Percentiles rank a stretch among this genome's conserved stretches.
phyloP scores from a whole-genome alignment of 192 early-diverging fungal genomes.

The Coemansia sp. region DNA sequence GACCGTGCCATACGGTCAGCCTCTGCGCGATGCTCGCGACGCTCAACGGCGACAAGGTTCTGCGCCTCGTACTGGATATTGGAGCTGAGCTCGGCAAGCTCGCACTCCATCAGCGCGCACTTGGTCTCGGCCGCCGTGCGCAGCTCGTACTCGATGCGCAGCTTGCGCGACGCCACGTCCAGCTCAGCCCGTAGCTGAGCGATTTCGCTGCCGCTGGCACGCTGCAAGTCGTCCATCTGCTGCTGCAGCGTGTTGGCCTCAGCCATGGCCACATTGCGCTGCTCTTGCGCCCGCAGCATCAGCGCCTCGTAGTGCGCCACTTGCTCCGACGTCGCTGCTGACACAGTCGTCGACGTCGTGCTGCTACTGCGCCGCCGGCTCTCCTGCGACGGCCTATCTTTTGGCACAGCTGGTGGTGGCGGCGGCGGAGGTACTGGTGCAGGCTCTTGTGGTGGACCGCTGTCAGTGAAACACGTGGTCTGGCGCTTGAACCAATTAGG shows the following conservation, averaged over 20 bases:
- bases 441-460: neutral
- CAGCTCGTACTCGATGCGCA: slow-evolving; percentile 41
- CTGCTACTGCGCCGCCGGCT: slow-evolving; percentile 1
- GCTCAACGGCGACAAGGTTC: slow-evolving; percentile 44
- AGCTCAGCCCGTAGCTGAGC: slow-evolving; percentile 22
- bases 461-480: slow-evolving; percentile 19
- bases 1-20: slow-evolving; percentile 19
- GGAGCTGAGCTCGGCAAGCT: slow-evolving; percentile 51
- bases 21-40: slow-evolving; percentile 38
- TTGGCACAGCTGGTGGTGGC: neutral
- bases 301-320: slow-evolving; percentile 24
- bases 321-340: neutral
- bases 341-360: neutral
- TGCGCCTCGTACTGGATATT: slow-evolving; percentile 51
- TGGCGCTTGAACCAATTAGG: slow-evolving; percentile 45
- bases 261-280: slow-evolving; percentile 33
- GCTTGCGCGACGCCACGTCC: slow-evolving; percentile 18
- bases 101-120: slow-evolving; percentile 49
- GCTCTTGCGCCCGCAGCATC: slow-evolving; percentile 40
- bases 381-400: neutral
- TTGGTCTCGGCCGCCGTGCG: slow-evolving; percentile 51
- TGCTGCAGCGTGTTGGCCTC: slow-evolving; percentile 27
- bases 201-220: slow-evolving; percentile 15
- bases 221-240: slow-evolving; percentile 19
- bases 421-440: neutral